Conservation (phyloP, 2,329 filamentous ascomycete species). For the Aschersonia sp. region DNA sequence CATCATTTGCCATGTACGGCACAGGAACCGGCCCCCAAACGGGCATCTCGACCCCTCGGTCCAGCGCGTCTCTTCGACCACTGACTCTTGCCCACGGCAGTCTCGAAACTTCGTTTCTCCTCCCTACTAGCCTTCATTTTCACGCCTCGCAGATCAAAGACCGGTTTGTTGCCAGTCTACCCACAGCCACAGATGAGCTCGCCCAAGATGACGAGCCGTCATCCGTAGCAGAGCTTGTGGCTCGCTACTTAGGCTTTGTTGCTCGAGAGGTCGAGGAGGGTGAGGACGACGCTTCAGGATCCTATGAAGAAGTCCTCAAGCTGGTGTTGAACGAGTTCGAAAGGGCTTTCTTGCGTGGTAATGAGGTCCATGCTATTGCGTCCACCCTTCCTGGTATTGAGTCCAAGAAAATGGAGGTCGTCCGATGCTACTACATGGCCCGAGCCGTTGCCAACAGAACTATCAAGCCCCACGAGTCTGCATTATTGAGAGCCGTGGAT, state of each 20-base stretch:
- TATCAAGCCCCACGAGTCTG: conserved; percentile 87
- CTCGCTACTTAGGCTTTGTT: conserved; percentile 82
- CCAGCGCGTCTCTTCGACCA: conserved; percentile 80
- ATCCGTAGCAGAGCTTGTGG: conserved; percentile 81
- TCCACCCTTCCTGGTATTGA: conserved; percentile 79
- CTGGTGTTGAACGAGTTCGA: conserved; percentile 92
- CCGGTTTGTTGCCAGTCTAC: conserved; percentile 70
- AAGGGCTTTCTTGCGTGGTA: conserved; percentile 82
- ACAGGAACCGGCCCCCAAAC: conserved; percentile 74
- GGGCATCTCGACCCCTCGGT: conserved; percentile 91
- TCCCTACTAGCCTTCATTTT: conserved; percentile 91
- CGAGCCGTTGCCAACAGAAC: conserved; percentile 70
- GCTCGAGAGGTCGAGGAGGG: conserved; percentile 82
- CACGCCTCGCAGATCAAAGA: conserved; percentile 91
- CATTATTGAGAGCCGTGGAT: conserved; percentile 73
- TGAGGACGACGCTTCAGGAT: conserved; percentile 77
- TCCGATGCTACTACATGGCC: conserved; percentile 83
- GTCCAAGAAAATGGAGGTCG: conserved; percentile 80
- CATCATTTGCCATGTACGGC: conserved; percentile 60
- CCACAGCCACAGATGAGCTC: conserved; percentile 86
- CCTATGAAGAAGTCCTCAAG: conserved; percentile 85
- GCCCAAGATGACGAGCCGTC: conserved; percentile 99
- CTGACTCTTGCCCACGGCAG: conserved; percentile 84
- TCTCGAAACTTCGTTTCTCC: conserved; percentile 89
- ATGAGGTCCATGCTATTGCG: conserved; percentile 87